phyloP scores from a whole-genome alignment of 1,139 yeast species.

The Wickerhamomyces sp. region DNA sequence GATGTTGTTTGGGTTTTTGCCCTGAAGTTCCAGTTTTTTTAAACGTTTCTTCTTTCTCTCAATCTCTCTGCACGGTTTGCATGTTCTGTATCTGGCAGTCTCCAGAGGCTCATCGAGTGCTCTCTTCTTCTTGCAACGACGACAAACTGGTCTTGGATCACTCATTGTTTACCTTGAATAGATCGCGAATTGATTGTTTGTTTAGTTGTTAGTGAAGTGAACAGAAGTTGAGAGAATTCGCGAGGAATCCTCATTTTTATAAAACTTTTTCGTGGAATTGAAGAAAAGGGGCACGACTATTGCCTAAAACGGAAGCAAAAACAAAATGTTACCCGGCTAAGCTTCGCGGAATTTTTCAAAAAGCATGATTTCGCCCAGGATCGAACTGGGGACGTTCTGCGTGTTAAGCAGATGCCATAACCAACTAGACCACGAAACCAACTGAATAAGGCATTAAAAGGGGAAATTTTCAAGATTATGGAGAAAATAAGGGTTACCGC shows the following conservation, averaged over 20 bases:
- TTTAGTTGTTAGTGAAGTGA: neutral
- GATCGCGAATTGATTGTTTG: neutral
- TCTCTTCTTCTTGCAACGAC: constrained; percentile 26
- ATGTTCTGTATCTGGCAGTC: constrained; percentile 24
- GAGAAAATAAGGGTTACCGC: too few relatives aligned
- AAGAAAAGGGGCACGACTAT: neutral
- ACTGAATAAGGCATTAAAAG: neutral
- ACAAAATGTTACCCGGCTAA: too few relatives aligned
- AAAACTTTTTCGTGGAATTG: constrained; percentile 5
- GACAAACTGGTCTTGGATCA: constrained; percentile 17
- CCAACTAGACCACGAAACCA: constrained; percentile 95
- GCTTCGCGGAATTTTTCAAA: constrained; percentile 1
- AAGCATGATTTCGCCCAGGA: constrained; percentile 93
- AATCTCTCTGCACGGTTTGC: constrained; percentile 25
- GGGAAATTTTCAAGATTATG: too few relatives aligned
- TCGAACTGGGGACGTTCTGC: constrained; percentile 99
- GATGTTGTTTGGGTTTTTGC: constrained; percentile 4
- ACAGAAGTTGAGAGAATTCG: constrained; percentile 1
- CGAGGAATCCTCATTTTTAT: neutral
- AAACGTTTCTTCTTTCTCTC: constrained; percentile 24
- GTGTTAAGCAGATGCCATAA: constrained; percentile 99
- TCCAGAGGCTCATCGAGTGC: constrained; percentile 23
- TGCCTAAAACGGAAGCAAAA: too few relatives aligned
- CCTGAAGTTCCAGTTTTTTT: constrained; percentile 19
- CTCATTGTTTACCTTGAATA: neutral